Conservation (phyloP, 1,284 basidiomycete genomes). For the Cryptococcus deneoformans region DNA sequence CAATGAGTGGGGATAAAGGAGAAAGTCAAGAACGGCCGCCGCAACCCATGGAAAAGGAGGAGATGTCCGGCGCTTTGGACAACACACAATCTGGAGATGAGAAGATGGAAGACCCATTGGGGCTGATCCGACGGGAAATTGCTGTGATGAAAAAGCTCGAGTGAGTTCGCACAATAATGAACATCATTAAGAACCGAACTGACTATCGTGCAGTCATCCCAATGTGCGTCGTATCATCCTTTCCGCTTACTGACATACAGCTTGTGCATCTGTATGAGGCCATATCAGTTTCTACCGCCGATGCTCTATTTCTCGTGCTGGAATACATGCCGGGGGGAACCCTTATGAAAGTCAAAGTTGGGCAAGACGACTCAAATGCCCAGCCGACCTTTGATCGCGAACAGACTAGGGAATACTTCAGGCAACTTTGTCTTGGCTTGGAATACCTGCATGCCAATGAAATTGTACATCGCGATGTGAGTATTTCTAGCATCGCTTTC, state of each 20-base stretch:
- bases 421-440: conserved; percentile 55
- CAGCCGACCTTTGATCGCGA: conserved; percentile 34
- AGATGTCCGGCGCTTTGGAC: background rate
- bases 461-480: conserved; percentile 54
- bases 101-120: conserved; percentile 40
- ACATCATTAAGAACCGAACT: conserved; percentile 3
- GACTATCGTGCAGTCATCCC: conserved; percentile 37
- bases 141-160: conserved; percentile 53
- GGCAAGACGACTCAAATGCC: conserved; percentile 39
- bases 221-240: conserved; percentile 30
- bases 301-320: conserved; percentile 56
- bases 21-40: background rate
- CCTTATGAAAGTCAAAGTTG: conserved; percentile 51
- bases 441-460: conserved; percentile 57
- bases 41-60: background rate
- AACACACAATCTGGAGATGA: conserved; percentile 4
- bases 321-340: conserved; percentile 55
- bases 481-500: conserved; percentile 7
- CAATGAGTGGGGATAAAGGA: background rate
- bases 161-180: conserved; percentile 24
- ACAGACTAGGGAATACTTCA: conserved; percentile 51
- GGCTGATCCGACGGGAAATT: conserved; percentile 48
- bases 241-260: conserved; percentile 41
- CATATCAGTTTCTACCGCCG: conserved; percentile 55
- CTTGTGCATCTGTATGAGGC: conserved; percentile 57